Conservation (phyloP, 441 rosid genomes). For the Gossypium schwendimanii region DNA sequence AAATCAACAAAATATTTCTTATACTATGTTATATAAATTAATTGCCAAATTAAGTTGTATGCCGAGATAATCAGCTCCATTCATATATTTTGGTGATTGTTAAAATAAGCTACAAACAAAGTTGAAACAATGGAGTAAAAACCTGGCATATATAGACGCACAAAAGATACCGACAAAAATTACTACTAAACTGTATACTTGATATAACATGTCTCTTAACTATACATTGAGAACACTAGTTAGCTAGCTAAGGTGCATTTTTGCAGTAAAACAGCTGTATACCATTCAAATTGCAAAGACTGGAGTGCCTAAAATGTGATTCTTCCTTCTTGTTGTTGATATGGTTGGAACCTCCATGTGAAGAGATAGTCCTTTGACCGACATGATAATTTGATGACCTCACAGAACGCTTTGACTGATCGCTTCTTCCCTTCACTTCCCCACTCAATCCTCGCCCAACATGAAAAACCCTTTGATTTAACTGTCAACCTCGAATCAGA, state of each 20-base stretch:
- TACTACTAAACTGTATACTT: conserved; percentile 5
- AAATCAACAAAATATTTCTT: too few species aligned
- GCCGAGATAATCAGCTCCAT: neutral
- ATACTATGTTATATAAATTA: neutral
- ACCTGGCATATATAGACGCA: neutral
- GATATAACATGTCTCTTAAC: neutral
- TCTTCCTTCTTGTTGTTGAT: conserved; percentile 24
- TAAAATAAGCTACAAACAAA: neutral
- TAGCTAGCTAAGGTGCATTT: neutral
- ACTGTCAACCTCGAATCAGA: conserved; percentile 31
- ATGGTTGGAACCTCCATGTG: conserved; percentile 65
- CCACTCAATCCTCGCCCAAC: conserved; percentile 93
- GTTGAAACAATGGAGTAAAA: neutral
- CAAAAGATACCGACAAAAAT: conserved; percentile 5
- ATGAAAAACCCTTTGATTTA: conserved; percentile 52
- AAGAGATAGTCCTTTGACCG: conserved; percentile 61
- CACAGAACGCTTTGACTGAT: conserved; percentile 46
- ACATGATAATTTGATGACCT: conserved; percentile 47
- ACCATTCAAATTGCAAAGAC: conserved; percentile 19
- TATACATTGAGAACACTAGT: neutral
- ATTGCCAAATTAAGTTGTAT: neutral
- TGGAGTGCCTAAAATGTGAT: conserved; percentile 24
- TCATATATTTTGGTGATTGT: neutral
- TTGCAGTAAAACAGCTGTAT: neutral
- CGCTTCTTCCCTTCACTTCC: conserved; percentile 43